phyloP scores from a whole-genome alignment of 176 grass and related monocot genomes.

The Hyparrhenia diplandra region DNA sequence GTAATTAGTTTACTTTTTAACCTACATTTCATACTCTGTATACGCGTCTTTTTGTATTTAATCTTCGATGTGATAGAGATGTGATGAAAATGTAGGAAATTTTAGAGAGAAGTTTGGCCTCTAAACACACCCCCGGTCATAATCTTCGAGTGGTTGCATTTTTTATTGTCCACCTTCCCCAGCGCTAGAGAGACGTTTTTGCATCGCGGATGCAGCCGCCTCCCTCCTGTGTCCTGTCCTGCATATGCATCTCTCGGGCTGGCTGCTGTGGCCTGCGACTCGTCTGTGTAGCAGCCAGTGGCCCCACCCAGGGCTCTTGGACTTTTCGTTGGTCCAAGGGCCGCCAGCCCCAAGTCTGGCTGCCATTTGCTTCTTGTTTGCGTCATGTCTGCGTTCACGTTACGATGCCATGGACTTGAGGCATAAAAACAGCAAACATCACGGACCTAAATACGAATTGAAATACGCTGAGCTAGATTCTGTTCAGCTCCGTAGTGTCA shows the following conservation, averaged over 20 bases:
- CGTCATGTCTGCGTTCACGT: background rate
- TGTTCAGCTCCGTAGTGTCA: no score
- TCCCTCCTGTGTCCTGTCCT: background rate
- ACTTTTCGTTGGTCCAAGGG: background rate
- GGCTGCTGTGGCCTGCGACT: background rate
- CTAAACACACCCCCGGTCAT: no score
- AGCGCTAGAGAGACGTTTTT: background rate
- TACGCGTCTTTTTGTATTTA: no score
- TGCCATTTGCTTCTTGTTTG: background rate
- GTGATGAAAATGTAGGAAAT: no score
- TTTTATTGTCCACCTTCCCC: slow-evolving; percentile 43
- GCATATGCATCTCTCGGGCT: background rate
- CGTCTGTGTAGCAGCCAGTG: no score
- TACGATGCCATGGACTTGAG: background rate
- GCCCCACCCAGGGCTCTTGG: background rate
- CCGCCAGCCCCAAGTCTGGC: background rate
- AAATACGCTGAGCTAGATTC: no score
- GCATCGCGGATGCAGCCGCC: background rate
- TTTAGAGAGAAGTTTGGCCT: no score
- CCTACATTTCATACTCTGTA: no score
- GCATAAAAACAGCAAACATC: background rate
- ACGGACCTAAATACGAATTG: background rate
- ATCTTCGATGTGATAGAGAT: no score
- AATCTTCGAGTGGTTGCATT: no score
- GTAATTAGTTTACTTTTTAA: no score